Evolutionary conservation across 257 asterid genomes (phyloP), one percentile per base, ranked within the genome.

Genomic region (Plantago ovata): DNA sequence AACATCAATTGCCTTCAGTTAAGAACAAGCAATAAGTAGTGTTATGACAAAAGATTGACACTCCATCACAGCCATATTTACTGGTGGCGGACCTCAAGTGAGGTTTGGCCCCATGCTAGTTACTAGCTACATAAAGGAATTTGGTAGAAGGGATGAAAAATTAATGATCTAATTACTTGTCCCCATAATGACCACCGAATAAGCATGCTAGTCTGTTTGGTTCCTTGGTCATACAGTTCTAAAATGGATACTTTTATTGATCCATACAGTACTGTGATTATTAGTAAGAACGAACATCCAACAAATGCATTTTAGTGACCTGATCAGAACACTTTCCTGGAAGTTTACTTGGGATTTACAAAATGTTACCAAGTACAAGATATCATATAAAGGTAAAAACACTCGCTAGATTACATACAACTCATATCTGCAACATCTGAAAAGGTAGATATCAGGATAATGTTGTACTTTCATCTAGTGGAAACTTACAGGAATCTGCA

Each of bases 401-500:
- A 32, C 36, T 20, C 19, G 55, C 7, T 20, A 49, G 9, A 21
- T n/a, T n/a, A n/a, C n/a, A n/a, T 21, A 49, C 55, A 49, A 49
- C 36, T 49, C 12, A 49, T 49, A 19, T 49, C 33, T 21, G 55
- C 54, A 49, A 49, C 20, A 19, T 21, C 55, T 49, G 24, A 24
- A 13, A 49, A 49, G 12, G 36, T 32, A 49, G 36, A 21, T 49
- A 15, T 49, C 55, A 49, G 23, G 36, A 49, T 49, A 49, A 49
- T 10, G 55, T 49, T 49, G 12, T 15, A 21, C 55, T 49, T 49
- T 49, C 21, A 49, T 49, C 55, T 49, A 49, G 55, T 49, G 55
- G 55, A 49, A 28, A 49, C 55, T 49, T 20, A 21, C 55, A 49
- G 55, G 21, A 32, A 49, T 49, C 55, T 49, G 55, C 9, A 49